phyloP scores from a whole-genome alignment of 2,329 filamentous ascomycete genomes.

The Pyrenochaeta sp. region DNA sequence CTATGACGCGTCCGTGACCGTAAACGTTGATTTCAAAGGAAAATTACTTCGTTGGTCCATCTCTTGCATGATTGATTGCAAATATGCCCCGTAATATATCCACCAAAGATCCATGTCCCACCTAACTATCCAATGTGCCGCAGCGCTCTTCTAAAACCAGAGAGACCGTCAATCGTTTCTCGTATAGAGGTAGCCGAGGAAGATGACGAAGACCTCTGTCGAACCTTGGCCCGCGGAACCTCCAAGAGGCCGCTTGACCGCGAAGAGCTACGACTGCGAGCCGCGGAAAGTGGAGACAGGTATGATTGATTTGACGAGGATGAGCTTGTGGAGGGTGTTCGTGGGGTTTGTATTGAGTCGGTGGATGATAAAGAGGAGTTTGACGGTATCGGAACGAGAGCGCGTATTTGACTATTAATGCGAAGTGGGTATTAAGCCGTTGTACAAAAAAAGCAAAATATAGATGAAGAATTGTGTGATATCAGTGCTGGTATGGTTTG shows the following conservation, averaged over 20 bases:
- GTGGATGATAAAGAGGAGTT: conserved; percentile 18
- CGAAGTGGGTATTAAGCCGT: conserved; percentile 29
- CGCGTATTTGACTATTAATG: conserved; percentile 8
- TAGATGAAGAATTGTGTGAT: background rate
- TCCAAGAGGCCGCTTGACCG: conserved; percentile 8
- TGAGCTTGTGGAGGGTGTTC: conserved; percentile 5
- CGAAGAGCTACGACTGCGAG: conserved; percentile 13
- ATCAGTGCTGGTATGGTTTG: background rate
- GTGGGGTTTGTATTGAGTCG: conserved; percentile 10
- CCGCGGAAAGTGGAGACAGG: conserved; percentile 1
- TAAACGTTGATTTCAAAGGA: background rate
- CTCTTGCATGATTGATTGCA: too few relatives aligned
- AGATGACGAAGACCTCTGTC: conserved; percentile 13
- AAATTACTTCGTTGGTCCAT: background rate
- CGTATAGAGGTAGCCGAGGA: conserved; percentile 6
- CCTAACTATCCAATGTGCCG: conserved; percentile 11
- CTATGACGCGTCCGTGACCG: background rate
- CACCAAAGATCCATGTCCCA: too few relatives aligned
- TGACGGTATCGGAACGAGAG: conserved; percentile 18
- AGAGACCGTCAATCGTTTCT: conserved; percentile 14
- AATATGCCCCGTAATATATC: too few relatives aligned
- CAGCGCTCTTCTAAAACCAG: conserved; percentile 17
- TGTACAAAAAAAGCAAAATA: conserved; percentile 6
- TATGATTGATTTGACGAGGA: background rate
- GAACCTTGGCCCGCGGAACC: conserved; percentile 3